Evolutionary conservation across 805 yeast species (phyloP).

Genomic region (Teunomyces tritomae): DNA sequence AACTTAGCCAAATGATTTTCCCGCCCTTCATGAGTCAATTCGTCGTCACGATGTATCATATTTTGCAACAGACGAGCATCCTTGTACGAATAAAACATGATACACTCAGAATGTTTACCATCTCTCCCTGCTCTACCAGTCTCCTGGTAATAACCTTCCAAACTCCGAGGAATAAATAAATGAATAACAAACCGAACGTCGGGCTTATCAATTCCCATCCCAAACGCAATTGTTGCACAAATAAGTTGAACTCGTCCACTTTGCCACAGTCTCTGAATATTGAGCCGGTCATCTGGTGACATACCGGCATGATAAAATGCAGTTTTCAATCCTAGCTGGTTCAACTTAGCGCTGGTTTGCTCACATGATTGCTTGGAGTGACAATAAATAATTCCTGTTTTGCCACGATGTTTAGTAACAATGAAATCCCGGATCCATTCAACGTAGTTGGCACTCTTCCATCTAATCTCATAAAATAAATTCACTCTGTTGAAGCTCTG

Average conservation of each 20-base stretch:
- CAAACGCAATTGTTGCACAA: slow-evolving; percentile 97
- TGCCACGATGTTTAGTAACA: slow-evolving; percentile 45
- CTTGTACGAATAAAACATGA: slow-evolving; percentile 73
- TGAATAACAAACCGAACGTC: slow-evolving; percentile 93
- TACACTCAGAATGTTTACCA: slow-evolving; percentile 78
- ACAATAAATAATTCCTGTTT: slow-evolving; percentile 90
- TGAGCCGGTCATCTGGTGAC: slow-evolving; percentile 68
- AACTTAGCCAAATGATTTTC: slow-evolving; percentile 77
- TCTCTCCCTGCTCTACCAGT: slow-evolving; percentile 99
- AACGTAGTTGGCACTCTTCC: slow-evolving; percentile 56
- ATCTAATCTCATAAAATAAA: slow-evolving; percentile 70
- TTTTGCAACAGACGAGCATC: slow-evolving; percentile 78
- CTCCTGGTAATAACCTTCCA: slow-evolving; percentile 97
- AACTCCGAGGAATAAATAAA: slow-evolving; percentile 78
- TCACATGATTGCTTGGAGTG: slow-evolving; percentile 90
- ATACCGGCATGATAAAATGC: slow-evolving; percentile 94
- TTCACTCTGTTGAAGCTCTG: slow-evolving; percentile 93
- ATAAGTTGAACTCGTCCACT: slow-evolving; percentile 65
- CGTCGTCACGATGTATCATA: slow-evolving; percentile 74
- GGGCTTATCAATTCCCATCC: slow-evolving; percentile 98
- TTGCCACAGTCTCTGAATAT: slow-evolving; percentile 85
- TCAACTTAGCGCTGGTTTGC: slow-evolving; percentile 62
- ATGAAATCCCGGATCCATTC: slow-evolving; percentile 63
- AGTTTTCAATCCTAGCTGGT: slow-evolving; percentile 59
- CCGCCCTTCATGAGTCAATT: slow-evolving; percentile 58